Percentiles rank a stretch among this genome's conserved stretches.
phyloP scores from a whole-genome alignment of 2,329 filamentous ascomycete species.

The Chaetomium sp. region DNA sequence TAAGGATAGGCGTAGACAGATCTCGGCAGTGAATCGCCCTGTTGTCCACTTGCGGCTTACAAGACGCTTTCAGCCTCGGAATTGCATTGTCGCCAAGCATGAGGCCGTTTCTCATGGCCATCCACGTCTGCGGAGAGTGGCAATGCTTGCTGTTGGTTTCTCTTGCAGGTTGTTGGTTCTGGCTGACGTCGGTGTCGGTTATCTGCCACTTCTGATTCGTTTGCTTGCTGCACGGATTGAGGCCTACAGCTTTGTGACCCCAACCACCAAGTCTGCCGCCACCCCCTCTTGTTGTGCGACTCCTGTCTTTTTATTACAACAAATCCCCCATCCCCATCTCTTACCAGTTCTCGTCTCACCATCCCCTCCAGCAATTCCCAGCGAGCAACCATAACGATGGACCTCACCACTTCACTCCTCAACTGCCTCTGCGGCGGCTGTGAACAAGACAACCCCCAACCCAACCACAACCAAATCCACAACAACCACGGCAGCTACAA shows the following conservation, averaged over 20 bases:
- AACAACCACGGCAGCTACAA: neutral
- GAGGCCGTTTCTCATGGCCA: too few relatives aligned
- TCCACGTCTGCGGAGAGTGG: neutral
- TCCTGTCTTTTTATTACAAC: neutral
- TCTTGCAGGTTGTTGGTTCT: neutral
- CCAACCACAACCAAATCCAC: neutral
- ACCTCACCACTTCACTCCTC: conserved; percentile 16
- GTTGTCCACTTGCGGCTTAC: too few relatives aligned
- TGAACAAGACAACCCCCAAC: neutral
- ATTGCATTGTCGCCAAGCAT: too few relatives aligned
- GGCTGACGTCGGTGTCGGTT: neutral
- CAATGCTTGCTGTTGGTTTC: neutral
- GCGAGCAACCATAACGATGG: conserved; percentile 12
- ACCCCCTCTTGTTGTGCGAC: too few relatives aligned
- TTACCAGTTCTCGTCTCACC: neutral
- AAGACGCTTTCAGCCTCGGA: too few relatives aligned
- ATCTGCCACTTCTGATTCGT: neutral
- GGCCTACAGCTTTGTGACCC: neutral
- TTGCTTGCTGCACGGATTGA: neutral
- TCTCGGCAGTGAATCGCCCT: too few relatives aligned
- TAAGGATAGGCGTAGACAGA: too few relatives aligned
- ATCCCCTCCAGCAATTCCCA: neutral
- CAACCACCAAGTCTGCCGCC: neutral
- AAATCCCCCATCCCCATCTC: neutral
- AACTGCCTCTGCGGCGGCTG: conserved; percentile 25